phyloP scores from a whole-genome alignment of 805 yeast species.

The Peterozyma xylosa region DNA sequence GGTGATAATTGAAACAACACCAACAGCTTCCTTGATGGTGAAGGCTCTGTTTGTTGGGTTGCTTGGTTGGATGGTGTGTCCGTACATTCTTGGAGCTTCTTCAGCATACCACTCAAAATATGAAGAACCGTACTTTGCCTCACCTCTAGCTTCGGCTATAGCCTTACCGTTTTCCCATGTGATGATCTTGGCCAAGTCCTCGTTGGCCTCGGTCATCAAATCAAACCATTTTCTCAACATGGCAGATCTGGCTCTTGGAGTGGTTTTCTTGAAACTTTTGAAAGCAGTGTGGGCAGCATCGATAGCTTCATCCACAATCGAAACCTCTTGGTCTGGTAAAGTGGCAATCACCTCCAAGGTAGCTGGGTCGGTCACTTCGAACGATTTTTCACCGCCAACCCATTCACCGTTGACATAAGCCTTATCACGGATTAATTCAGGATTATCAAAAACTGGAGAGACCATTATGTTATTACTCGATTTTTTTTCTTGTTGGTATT shows the following conservation, averaged over 20 bases:
- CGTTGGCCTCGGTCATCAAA: slow-evolving; percentile 47
- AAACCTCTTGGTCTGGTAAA: slow-evolving; percentile 47
- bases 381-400: slow-evolving; percentile 43
- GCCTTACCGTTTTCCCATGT: slow-evolving; percentile 76
- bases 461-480: not conserved
- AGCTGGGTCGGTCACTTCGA: slow-evolving; percentile 75
- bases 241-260: slow-evolving; percentile 49
- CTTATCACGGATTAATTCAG: slow-evolving; percentile 43
- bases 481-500: too few species aligned
- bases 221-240: slow-evolving; percentile 44
- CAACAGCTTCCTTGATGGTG: slow-evolving; percentile 67
- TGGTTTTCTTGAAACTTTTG: slow-evolving; percentile 38
- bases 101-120: slow-evolving; percentile 90
- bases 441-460: slow-evolving; percentile 4
- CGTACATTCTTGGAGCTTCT: slow-evolving; percentile 66
- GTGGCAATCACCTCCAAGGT: slow-evolving; percentile 39
- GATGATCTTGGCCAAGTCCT: slow-evolving; percentile 58
- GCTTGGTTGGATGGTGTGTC: slow-evolving; percentile 57
- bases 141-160: slow-evolving; percentile 63
- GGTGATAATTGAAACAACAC: slow-evolving; percentile 71
- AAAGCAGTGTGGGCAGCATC: slow-evolving; percentile 48
- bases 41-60: slow-evolving; percentile 41
- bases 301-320: slow-evolving; percentile 46
- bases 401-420: slow-evolving; percentile 73
- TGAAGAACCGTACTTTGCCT: slow-evolving; percentile 57